These are phyloP conservation scores for Arctium lappa DNA, from an alignment of 129 eudicot species.

Conservation along the genomic window DNA sequence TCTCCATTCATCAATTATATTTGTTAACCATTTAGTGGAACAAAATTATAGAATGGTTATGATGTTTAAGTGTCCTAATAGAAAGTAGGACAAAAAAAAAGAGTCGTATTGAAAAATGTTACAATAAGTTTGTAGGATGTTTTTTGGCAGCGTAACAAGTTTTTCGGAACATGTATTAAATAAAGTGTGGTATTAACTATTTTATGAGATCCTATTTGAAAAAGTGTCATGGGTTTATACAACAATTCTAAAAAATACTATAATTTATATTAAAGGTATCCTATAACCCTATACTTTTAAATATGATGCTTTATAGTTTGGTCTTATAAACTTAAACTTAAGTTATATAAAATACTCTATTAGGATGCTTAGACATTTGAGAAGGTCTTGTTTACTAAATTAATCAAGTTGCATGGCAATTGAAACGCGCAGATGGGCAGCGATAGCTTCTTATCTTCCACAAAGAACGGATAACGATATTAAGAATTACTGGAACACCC, in stretches of 20 bases:
- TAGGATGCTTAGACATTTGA: background rate
- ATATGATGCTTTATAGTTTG: background rate
- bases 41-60: background rate
- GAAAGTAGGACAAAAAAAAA: too few relatives aligned
- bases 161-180: too few relatives aligned
- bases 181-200: too few relatives aligned
- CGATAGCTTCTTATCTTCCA: conserved; percentile 84
- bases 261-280: too few relatives aligned
- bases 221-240: too few relatives aligned
- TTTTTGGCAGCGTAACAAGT: background rate
- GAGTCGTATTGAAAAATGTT: background rate
- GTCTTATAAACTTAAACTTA: background rate
- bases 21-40: background rate
- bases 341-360: background rate
- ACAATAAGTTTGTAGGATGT: background rate
- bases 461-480: conserved; percentile 86
- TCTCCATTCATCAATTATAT: background rate
- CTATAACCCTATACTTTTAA: background rate
- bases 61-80: background rate
- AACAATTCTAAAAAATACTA: too few relatives aligned
- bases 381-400: background rate
- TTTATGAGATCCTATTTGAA: too few relatives aligned
- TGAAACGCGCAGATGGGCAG: conserved; percentile 71
- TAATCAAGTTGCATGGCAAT: background rate
- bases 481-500: conserved; percentile 89